These are phyloP conservation scores for Fusarium temperatum DNA, from an alignment of 2,329 filamentous ascomycete genomes.

Conservation along the genomic window DNA sequence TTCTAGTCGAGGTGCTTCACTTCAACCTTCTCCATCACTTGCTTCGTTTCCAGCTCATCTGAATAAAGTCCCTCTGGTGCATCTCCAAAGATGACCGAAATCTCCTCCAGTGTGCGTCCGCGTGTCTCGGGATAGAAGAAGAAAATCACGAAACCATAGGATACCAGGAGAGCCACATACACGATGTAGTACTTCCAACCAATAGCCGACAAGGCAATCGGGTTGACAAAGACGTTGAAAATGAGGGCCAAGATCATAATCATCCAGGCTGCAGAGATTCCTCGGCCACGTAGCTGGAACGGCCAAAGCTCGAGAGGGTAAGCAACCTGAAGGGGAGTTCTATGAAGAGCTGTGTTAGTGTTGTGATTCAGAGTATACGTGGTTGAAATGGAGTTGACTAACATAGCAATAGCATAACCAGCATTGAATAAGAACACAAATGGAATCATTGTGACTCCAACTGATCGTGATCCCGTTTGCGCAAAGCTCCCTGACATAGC, in stretches of 20 bases:
- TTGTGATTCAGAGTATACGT: fast-evolving
- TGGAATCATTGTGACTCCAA: slow-evolving; percentile 13
- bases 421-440: slow-evolving; percentile 18
- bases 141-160: slow-evolving; percentile 8
- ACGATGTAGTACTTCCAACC: slow-evolving; percentile 19
- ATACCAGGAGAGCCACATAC: slow-evolving; percentile 6
- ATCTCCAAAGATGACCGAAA: slow-evolving; percentile 8
- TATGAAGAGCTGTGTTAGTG: neutral
- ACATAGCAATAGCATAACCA: slow-evolving; percentile 13
- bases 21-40: slow-evolving; percentile 7
- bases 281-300: slow-evolving; percentile 12
- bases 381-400: neutral
- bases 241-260: slow-evolving; percentile 14
- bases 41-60: neutral
- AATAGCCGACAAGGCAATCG: neutral
- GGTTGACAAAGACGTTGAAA: slow-evolving; percentile 18
- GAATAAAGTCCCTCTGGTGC: slow-evolving; percentile 12
- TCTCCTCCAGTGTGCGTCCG: slow-evolving; percentile 8
- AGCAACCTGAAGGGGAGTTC: slow-evolving; percentile 12
- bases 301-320: slow-evolving; percentile 18
- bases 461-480: neutral
- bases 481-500: slow-evolving; percentile 13
- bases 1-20: slow-evolving; percentile 13
- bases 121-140: slow-evolving; percentile 15
- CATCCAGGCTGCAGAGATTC: slow-evolving; percentile 16